Evolutionary conservation across 2,329 filamentous ascomycete genomes (phyloP).

Genomic region (Sclerotinia sclerotiorum): DNA sequence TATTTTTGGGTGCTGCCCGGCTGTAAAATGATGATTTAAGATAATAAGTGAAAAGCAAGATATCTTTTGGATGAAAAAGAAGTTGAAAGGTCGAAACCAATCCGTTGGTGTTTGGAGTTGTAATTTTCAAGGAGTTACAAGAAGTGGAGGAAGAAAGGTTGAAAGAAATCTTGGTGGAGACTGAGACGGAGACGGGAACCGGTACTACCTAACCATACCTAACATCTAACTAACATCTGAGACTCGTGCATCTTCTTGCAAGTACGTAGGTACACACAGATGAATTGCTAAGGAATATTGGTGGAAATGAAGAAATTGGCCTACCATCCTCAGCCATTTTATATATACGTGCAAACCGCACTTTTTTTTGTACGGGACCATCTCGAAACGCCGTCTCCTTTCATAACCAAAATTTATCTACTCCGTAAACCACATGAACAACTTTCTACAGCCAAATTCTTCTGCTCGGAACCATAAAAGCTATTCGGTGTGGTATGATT

Average conservation of each 20-base stretch:
- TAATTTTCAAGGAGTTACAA: conserved; percentile 8
- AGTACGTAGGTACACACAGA: not conserved
- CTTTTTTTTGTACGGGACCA: not conserved
- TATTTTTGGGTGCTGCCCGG: not conserved
- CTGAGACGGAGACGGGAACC: not conserved
- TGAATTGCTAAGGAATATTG: not conserved
- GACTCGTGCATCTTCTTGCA: not conserved
- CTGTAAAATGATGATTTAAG: too few species aligned
- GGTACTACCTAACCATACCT: not conserved
- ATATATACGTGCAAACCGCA: not conserved
- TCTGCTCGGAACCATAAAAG: not conserved
- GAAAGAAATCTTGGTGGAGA: conserved; percentile 12
- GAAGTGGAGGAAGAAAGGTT: conserved; percentile 6
- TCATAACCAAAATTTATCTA: not conserved
- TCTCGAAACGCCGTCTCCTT: not conserved
- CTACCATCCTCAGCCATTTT: conserved; percentile 2
- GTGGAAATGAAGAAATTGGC: not conserved
- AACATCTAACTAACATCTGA: not conserved
- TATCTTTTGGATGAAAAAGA: not conserved
- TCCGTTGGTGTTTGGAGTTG: conserved; percentile 8
- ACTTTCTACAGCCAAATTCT: not conserved
- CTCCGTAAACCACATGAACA: not conserved
- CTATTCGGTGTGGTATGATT: not conserved
- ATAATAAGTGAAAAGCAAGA: not conserved
- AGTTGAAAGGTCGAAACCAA: conserved; percentile 23